Evolutionary conservation across 768 basidiomycete genomes (phyloP), one percentile per base, ranked within the genome.

Genomic region (Calocera cornea): DNA sequence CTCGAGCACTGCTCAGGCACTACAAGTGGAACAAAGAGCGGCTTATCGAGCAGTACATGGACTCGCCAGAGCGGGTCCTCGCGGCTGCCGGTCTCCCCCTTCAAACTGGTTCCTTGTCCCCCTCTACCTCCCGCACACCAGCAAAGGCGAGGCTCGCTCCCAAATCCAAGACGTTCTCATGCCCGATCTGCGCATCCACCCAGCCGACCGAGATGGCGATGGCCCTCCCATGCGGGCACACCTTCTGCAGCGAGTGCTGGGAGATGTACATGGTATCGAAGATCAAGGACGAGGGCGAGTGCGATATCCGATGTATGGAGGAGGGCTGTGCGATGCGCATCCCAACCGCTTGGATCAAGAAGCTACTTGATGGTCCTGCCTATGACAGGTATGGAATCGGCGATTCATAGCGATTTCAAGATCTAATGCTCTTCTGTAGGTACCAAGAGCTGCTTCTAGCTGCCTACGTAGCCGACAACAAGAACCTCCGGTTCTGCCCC

Each of bases 1-100:
- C 94, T 2, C 82, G 86, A 1, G 79, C 94, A 34, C 82, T 99
- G 5, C 79, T 99, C 68, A 86, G 94, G 33, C 79, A 90, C 78
- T 84, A 88, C 81, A 80, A 83, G 66, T 99, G 97, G 97, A 98
- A 98, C 81, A 92, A 91, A 74, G 97, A 99, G 75, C 87, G 88
- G 67, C 83, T 99, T 24, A 92, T 93, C 71, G 95, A 98, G 79
- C 89, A 91, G 76, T 98, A 92, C 78, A 97, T 97, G 93, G 95
- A 97, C 72, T 90, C 92, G 68, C 84, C 91, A 0, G 80, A 85
- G 22, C 78, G 79, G 8, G 83, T 94, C 17, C 84, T 87, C 33
- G 81, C 84, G 31, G 83, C 84, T 7, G 92, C 95, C 0, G 97
- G 95, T 2, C 82, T 89, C 71, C 63, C 69, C 36, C 72, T 69